Percentiles rank a stretch among this genome's conserved stretches.
These are phyloP conservation scores for Debaryomycetaceae sp. DNA, from an alignment of 1,139 yeast genomes.

Conservation along the genomic window DNA sequence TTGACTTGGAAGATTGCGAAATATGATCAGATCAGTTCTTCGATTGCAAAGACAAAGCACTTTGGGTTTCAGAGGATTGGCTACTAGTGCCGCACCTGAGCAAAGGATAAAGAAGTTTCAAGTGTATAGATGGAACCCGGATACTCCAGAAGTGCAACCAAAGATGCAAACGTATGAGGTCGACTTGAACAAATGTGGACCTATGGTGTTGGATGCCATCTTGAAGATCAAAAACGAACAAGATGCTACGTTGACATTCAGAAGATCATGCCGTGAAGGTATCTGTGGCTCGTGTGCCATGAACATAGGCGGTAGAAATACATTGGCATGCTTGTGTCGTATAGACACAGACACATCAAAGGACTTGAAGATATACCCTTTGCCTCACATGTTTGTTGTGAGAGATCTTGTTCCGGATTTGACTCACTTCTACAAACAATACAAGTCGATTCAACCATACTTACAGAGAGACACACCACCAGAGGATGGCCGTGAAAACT, in stretches of 20 bases:
- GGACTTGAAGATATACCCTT: conserved; percentile 87
- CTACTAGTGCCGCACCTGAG: conserved; percentile 36
- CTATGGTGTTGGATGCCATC: conserved; percentile 95
- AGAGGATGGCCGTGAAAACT: conserved; percentile 87
- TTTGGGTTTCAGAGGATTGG: conserved; percentile 31
- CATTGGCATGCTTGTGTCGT: conserved; percentile 94
- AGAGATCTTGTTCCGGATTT: conserved; percentile 97
- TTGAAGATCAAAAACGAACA: conserved; percentile 94
- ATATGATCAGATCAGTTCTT: conserved; percentile 16
- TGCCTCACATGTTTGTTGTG: conserved; percentile 98
- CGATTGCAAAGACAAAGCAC: conserved; percentile 25
- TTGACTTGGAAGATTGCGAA: background rate
- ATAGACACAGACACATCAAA: conserved; percentile 76
- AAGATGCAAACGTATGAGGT: conserved; percentile 76
- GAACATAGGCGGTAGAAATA: conserved; percentile 98
- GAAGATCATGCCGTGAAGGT: conserved; percentile 99
- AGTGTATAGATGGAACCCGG: conserved; percentile 98
- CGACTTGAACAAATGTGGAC: conserved; percentile 91
- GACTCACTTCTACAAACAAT: conserved; percentile 96
- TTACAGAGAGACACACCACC: conserved; percentile 82
- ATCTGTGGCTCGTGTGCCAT: conserved; percentile 99
- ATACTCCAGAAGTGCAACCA: conserved; percentile 92
- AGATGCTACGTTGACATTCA: conserved; percentile 90
- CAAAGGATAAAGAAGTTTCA: conserved; percentile 75
- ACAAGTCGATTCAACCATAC: conserved; percentile 96